A percentile compares a stretch with the other conserved stretches of the same genome.
Conservation (phyloP, 495 filamentous ascomycete genomes). For the Aspergillus nidulans region DNA sequence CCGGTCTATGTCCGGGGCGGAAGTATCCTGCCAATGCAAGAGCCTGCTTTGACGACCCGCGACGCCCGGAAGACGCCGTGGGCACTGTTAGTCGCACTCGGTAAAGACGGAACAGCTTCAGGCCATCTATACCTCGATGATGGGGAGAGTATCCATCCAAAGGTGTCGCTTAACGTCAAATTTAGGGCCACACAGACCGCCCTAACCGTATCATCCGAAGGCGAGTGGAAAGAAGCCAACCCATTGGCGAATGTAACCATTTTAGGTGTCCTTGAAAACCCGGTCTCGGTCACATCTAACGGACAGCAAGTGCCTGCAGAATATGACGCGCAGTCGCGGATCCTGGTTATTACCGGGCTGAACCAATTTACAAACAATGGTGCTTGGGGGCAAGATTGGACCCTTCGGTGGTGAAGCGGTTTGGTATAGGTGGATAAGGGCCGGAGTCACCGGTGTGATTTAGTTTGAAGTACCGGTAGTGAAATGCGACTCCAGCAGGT, state of each 20-base stretch:
- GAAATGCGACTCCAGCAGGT: neutral
- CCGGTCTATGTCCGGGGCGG: conserved; percentile 73
- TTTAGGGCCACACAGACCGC: conserved; percentile 47
- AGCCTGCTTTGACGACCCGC: conserved; percentile 64
- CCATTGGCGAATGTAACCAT: conserved; percentile 62
- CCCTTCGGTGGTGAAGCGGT: conserved; percentile 56
- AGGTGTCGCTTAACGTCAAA: conserved; percentile 52
- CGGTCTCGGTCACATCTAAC: conserved; percentile 49
- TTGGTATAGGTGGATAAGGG: neutral
- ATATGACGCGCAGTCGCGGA: conserved; percentile 44
- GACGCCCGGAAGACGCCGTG: conserved; percentile 64
- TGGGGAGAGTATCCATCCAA: conserved; percentile 64
- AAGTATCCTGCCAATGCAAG: conserved; percentile 63
- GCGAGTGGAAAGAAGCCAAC: conserved; percentile 57
- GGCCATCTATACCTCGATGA: conserved; percentile 80
- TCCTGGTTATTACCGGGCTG: conserved; percentile 49
- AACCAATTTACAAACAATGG: conserved; percentile 45
- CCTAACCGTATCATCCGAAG: conserved; percentile 44
- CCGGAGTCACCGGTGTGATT: neutral
- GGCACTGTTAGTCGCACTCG: conserved; percentile 62
- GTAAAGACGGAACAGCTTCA: conserved; percentile 50
- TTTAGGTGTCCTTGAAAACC: conserved; percentile 50
- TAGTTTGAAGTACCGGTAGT: neutral
- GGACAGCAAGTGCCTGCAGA: conserved; percentile 43
- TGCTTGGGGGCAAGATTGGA: conserved; percentile 56